phyloP scores from a whole-genome alignment of 2,329 filamentous ascomycete species.

The Rhinocladiella mackenziei region DNA sequence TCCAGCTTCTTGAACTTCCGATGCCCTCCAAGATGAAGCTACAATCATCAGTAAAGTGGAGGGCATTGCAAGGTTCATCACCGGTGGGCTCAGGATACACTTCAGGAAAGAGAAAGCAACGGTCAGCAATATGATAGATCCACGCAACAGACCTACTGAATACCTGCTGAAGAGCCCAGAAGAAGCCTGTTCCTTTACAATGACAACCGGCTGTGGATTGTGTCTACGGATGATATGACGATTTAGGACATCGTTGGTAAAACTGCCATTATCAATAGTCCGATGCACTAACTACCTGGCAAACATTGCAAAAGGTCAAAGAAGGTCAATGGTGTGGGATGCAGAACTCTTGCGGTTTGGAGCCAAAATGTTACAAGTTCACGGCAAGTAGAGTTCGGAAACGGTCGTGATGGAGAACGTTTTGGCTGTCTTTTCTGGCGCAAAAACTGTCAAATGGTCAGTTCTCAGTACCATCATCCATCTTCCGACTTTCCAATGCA shows the following conservation, averaged over 20 bases:
- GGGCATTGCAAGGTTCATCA: not conserved
- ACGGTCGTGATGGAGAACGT: constrained; percentile 13
- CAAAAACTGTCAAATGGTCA: constrained; percentile 11
- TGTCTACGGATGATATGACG: not conserved
- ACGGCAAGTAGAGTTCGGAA: constrained; percentile 3
- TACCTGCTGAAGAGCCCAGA: not conserved
- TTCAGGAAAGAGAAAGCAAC: not conserved
- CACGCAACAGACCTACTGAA: not conserved
- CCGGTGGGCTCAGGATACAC: not conserved
- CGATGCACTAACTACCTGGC: constrained; percentile 2
- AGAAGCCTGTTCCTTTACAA: not conserved
- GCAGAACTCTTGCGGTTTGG: not conserved
- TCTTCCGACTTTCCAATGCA: not conserved
- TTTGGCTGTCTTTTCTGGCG: constrained; percentile 7
- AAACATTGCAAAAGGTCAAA: no score
- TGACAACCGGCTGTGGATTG: not conserved
- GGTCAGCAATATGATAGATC: constrained; percentile 1
- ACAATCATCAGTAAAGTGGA: no score
- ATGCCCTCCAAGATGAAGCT: constrained; percentile 1
- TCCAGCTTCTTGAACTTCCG: no score
- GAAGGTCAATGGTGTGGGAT: no score
- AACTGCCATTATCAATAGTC: not conserved
- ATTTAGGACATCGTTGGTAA: not conserved
- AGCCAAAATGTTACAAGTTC: not conserved
- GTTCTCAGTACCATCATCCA: not conserved